Evolutionary conservation across 495 filamentous ascomycete genomes (phyloP).

Genomic region (Lophiotrema nucula): DNA sequence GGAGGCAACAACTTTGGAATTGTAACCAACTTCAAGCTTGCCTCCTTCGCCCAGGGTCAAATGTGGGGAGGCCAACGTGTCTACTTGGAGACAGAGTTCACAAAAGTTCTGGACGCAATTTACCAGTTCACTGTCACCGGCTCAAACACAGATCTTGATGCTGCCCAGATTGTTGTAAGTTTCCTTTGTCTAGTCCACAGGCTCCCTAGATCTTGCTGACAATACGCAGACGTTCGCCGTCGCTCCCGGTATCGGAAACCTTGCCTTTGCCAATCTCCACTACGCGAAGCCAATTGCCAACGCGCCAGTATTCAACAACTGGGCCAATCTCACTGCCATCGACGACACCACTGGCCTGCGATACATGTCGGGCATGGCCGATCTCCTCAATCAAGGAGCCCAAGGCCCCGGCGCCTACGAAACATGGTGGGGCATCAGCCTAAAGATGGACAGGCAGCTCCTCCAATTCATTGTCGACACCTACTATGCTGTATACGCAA

Average conservation of each 20-base stretch:
- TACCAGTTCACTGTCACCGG: not conserved
- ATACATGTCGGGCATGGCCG: not conserved
- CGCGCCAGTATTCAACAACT: not conserved
- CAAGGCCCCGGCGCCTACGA: not conserved
- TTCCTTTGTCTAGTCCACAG: not conserved
- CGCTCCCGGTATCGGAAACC: not conserved
- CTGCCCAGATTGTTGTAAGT: not conserved
- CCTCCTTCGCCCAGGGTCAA: constrained; percentile 41
- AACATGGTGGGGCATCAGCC: not conserved
- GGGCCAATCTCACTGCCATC: not conserved
- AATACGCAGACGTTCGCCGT: not conserved
- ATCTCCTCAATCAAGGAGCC: not conserved
- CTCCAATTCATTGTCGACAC: not conserved
- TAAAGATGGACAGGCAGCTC: not conserved
- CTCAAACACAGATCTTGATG: not conserved
- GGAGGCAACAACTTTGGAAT: constrained; percentile 45
- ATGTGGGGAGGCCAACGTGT: constrained; percentile 27
- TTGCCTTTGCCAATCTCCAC: not conserved
- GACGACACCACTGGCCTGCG: not conserved
- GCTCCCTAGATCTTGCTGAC: not conserved
- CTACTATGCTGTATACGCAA: not conserved
- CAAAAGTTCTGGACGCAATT: not conserved
- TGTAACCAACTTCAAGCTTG: constrained; percentile 49
- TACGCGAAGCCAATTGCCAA: not conserved
- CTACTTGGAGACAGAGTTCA: not conserved